Percentiles rank a stretch among this genome's conserved stretches.
These are phyloP conservation scores for Cyberlindnera japonica DNA, from an alignment of 805 yeast genomes.

Conservation along the genomic window DNA sequence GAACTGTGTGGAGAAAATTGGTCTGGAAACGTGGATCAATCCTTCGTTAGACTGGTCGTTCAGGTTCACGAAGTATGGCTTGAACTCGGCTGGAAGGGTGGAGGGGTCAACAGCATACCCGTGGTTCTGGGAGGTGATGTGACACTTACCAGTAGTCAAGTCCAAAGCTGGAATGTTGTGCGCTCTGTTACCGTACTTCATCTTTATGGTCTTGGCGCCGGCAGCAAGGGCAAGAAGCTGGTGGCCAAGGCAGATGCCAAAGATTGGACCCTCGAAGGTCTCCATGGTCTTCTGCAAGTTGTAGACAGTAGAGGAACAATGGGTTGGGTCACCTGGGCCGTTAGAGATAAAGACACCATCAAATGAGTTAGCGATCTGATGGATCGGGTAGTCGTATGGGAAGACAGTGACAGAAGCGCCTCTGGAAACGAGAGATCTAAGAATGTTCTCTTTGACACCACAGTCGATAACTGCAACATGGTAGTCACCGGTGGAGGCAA, in stretches of 20 bases:
- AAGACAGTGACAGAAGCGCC: conserved; percentile 96
- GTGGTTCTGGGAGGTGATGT: conserved; percentile 97
- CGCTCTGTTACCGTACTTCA: conserved; percentile 98
- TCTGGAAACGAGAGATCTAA: conserved; percentile 88
- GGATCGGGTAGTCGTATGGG: conserved; percentile 93
- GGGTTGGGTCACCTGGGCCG: conserved; percentile 98
- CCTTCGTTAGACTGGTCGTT: conserved; percentile 98
- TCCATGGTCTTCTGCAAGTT: conserved; percentile 69
- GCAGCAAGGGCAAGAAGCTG: conserved; percentile 93
- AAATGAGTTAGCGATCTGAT: conserved; percentile 83
- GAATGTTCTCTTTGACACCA: conserved; percentile 96
- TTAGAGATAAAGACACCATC: conserved; percentile 94
- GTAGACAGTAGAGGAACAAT: conserved; percentile 73
- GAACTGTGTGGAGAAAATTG: conserved; percentile 95
- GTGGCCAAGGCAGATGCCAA: conserved; percentile 98
- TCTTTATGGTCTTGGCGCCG: conserved; percentile 88
- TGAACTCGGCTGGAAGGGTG: conserved; percentile 73
- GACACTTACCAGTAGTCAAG: conserved; percentile 85
- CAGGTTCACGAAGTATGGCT: conserved; percentile 86
- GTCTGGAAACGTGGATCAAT: conserved; percentile 82
- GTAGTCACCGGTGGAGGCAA: conserved; percentile 59
- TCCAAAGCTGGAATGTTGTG: conserved; percentile 97
- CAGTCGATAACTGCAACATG: conserved; percentile 95
- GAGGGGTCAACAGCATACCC: conserved; percentile 92
- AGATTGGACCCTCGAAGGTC: conserved; percentile 73